Evolutionary conservation across 2,329 filamentous ascomycete genomes (phyloP).

Genomic region (Cryphonectria radicalis): DNA sequence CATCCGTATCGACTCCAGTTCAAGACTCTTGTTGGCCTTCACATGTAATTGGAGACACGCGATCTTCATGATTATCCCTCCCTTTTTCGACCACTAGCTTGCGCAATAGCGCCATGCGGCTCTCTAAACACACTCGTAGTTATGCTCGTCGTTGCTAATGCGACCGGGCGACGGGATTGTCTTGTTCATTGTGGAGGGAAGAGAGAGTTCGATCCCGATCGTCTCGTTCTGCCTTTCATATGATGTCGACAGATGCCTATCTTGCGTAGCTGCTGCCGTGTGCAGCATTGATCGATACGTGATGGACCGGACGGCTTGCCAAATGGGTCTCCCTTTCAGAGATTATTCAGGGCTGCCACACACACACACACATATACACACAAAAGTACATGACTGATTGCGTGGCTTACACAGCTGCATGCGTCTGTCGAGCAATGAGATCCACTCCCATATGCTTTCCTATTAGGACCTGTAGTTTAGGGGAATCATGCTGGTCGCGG

Average conservation of each 20-base stretch:
- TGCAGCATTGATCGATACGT: background rate
- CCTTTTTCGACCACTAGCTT: constrained; percentile 2
- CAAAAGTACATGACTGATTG: background rate
- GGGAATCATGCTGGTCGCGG: background rate
- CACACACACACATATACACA: background rate
- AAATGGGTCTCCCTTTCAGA: background rate
- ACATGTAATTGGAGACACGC: background rate
- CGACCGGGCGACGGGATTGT: background rate
- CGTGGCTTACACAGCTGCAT: background rate
- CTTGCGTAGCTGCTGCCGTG: background rate
- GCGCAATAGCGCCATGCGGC: background rate
- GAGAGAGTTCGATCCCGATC: background rate
- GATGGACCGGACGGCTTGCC: background rate
- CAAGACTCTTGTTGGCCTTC: background rate
- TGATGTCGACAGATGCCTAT: background rate
- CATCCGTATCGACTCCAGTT: background rate
- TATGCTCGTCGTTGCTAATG: background rate
- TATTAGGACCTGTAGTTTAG: background rate
- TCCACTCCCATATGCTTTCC: too few relatives aligned
- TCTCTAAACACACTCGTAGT: constrained; percentile 5
- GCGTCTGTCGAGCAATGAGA: background rate
- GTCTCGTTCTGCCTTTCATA: constrained; percentile 2
- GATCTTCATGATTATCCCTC: background rate
- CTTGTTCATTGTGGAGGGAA: background rate
- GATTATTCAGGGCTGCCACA: background rate